Evolutionary conservation across 2,329 filamentous ascomycete species (phyloP).

Genomic region (Huntiella omanensis): DNA sequence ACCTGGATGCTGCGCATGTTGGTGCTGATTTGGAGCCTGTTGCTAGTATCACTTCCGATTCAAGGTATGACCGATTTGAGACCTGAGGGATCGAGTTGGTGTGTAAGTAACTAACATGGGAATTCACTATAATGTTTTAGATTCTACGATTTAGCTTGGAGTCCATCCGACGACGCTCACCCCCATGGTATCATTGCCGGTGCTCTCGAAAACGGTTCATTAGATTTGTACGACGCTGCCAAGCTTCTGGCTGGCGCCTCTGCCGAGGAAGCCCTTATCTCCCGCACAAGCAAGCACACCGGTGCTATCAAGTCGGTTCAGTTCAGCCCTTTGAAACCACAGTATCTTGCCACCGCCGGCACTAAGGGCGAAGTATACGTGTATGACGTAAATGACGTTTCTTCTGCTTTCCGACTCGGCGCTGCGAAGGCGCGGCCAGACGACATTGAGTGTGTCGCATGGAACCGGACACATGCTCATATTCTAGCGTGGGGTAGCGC

Average conservation of each 20-base stretch:
- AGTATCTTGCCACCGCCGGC: conserved; percentile 81
- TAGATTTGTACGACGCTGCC: conserved; percentile 84
- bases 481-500: conserved; percentile 88
- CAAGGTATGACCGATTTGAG: conserved; percentile 42
- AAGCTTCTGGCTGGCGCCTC: conserved; percentile 37
- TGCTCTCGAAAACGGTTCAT: conserved; percentile 80
- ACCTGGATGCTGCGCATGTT: conserved; percentile 56
- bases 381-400: conserved; percentile 80
- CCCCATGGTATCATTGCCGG: conserved; percentile 83
- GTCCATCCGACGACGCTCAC: conserved; percentile 57
- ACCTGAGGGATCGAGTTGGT: background rate
- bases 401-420: conserved; percentile 74
- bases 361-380: conserved; percentile 93
- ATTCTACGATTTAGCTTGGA: conserved; percentile 96
- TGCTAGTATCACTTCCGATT: conserved; percentile 69
- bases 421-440: conserved; percentile 77
- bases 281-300: conserved; percentile 73
- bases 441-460: conserved; percentile 89
- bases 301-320: conserved; percentile 87
- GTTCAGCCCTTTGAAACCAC: conserved; percentile 84
- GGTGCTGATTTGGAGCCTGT: conserved; percentile 71
- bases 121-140: conserved; percentile 25
- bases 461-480: conserved; percentile 96
- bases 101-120: background rate
- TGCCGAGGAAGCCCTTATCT: conserved; percentile 52